Base-by-base conservation (phyloP, 345 rosid genomes). In the Gynandropsis gynandra region DNA sequence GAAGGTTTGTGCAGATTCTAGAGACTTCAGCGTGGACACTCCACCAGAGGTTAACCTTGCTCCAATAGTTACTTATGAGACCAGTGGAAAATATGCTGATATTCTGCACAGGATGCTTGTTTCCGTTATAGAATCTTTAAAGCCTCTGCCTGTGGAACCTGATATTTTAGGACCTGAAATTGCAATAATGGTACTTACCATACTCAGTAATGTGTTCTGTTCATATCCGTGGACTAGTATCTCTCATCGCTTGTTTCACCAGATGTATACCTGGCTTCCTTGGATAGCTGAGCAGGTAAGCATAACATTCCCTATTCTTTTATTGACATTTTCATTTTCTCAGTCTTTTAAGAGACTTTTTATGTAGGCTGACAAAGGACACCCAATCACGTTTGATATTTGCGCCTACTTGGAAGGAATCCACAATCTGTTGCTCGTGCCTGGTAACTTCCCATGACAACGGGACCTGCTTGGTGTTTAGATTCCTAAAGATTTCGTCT, bases 241-340 rank as follows among this genome's bases (percentile, higher is more conserved):
- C 70, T 77, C 81, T 58, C 52, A 44, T 42, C 39, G 62, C 76
- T 82, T 82, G 71, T 79, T 77, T 69, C 70, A 32, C 31, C 77
- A 67, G 64, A 73, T 84, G 85, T 63, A 37, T 62, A 65, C 72
- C 29, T 87, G 95, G 96, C 76, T 84, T 50, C 85, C 85, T 12
- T 84, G 95, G 93, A 76, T 87, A 69, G 67, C 68, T 64, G 81
- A 78, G 55, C 78, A 77, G 92, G 95, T 90, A 68, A 29, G 41
- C 18, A 57, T 42, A 46, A 38, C 39, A 16, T 33, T 50, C 53
- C 55, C n/a, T 20, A 14, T 32, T 50, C 54, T 44, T 17, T 40
- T 46, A 52, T 40, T 52, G 24, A 48, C 10, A n/a, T 47, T 52
- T 45, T 52, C 59, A n/a, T 4, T 21, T 40, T 34, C 58, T 4